These are phyloP conservation scores for Fragaria iinumae DNA, from an alignment of 306 rosid genomes.

Conservation along the genomic window DNA sequence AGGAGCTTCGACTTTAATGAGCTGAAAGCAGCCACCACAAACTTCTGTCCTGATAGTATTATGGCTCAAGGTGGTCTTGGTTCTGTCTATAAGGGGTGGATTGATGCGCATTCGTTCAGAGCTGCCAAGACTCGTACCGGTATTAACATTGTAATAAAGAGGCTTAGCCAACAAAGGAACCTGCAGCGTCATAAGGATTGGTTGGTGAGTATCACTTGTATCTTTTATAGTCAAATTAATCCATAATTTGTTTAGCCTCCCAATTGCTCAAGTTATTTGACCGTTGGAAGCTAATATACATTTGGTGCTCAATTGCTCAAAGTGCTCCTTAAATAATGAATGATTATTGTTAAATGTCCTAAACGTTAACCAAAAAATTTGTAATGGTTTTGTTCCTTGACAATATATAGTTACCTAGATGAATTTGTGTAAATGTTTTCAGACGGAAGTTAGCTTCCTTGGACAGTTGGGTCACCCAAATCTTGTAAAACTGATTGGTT, in stretches of 20 bases:
- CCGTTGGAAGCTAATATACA: background rate
- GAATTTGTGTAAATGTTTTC: background rate
- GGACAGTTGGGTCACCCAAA: slow-evolving; percentile 86
- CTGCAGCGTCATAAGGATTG: slow-evolving; percentile 88
- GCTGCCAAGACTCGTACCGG: slow-evolving; percentile 82
- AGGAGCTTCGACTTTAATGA: slow-evolving; percentile 63
- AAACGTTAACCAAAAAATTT: background rate
- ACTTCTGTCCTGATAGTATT: slow-evolving; percentile 90
- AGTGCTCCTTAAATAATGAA: background rate
- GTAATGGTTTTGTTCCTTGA: background rate
- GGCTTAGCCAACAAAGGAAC: slow-evolving; percentile 69
- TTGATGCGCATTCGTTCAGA: slow-evolving; percentile 62
- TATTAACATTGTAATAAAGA: slow-evolving; percentile 71
- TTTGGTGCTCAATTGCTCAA: background rate
- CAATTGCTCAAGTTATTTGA: background rate
- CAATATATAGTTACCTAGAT: background rate
- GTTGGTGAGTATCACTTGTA: slow-evolving; percentile 67
- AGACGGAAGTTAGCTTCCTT: slow-evolving; percentile 87
- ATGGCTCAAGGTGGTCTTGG: slow-evolving; percentile 95
- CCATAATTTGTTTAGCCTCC: background rate
- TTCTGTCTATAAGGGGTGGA: slow-evolving; percentile 88
- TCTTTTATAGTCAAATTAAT: background rate
- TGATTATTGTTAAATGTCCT: background rate
- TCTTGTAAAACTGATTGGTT: slow-evolving; percentile 84
- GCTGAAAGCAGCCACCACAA: slow-evolving; percentile 75